Conservation (phyloP, 192 early-diverging fungal genomes). For the Paraglomus brasilianum region DNA sequence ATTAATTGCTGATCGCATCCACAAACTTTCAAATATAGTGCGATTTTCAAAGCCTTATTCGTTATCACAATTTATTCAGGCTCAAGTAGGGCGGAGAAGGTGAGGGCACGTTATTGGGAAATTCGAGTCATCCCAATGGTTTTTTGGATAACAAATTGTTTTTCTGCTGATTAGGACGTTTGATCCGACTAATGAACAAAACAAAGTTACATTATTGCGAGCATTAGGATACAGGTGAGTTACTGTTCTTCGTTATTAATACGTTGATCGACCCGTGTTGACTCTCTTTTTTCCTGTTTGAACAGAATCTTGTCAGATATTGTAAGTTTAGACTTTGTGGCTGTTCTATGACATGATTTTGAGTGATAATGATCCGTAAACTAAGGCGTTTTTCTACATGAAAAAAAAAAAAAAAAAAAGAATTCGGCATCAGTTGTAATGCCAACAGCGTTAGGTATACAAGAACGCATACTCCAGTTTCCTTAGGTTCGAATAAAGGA, state of each 20-base stretch:
- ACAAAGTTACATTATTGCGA: conserved; percentile 60
- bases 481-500: no score
- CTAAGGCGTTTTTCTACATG: conserved; percentile 31
- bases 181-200: conserved; percentile 34
- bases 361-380: conserved; percentile 32
- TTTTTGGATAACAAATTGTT: background rate
- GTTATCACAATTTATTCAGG: conserved; percentile 61
- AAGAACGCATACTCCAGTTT: no score
- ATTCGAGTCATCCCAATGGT: background rate
- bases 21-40: conserved; percentile 37
- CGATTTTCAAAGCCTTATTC: conserved; percentile 76
- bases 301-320: conserved; percentile 55
- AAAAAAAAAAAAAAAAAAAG: conserved; percentile 27
- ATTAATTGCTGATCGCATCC: no score
- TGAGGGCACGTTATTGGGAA: conserved; percentile 32
- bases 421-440: conserved; percentile 78
- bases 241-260: background rate
- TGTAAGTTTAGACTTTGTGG: conserved; percentile 38
- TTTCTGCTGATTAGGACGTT: background rate
- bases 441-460: conserved; percentile 67
- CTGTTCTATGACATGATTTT: background rate
- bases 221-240: conserved; percentile 67
- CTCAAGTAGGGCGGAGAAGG: conserved; percentile 57
- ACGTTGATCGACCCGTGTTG: background rate
- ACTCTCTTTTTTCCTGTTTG: background rate